Percentiles rank a stretch among this genome's conserved stretches.
These are phyloP conservation scores for Zygosaccharomyces sapae DNA, from an alignment of 1,139 yeast genomes.

Conservation along the genomic window DNA sequence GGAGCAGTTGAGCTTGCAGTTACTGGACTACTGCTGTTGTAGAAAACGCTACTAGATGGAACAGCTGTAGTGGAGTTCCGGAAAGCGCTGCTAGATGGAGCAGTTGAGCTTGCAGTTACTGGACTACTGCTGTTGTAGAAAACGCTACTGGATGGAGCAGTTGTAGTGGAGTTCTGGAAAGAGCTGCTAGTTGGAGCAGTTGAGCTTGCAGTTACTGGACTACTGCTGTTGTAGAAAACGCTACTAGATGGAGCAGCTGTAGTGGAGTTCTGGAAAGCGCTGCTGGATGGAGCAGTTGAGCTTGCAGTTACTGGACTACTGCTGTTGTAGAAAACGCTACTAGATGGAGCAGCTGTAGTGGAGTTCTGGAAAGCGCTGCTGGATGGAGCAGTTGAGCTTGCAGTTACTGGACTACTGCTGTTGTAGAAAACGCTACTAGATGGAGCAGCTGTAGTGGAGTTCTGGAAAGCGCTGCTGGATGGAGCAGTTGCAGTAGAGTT, in stretches of 20 bases:
- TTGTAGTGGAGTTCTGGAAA: no score
- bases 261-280: neutral
- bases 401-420: no score
- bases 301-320: no score
- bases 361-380: neutral
- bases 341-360: no score
- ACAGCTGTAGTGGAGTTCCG: neutral
- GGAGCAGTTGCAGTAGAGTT: no score
- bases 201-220: no score
- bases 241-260: slow-evolving; percentile 4
- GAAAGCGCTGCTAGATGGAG: neutral
- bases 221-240: neutral
- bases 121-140: neutral
- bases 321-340: no score
- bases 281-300: neutral
- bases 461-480: no score
- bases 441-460: no score
- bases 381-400: neutral
- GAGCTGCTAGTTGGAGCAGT: neutral
- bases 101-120: neutral
- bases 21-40: neutral
- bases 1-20: neutral
- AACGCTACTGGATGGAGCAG: no score
- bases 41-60: neutral
- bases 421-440: no score